These are phyloP conservation scores for Arthroderma uncinatum DNA, from an alignment of 2,329 filamentous ascomycete genomes.

Conservation along the genomic window DNA sequence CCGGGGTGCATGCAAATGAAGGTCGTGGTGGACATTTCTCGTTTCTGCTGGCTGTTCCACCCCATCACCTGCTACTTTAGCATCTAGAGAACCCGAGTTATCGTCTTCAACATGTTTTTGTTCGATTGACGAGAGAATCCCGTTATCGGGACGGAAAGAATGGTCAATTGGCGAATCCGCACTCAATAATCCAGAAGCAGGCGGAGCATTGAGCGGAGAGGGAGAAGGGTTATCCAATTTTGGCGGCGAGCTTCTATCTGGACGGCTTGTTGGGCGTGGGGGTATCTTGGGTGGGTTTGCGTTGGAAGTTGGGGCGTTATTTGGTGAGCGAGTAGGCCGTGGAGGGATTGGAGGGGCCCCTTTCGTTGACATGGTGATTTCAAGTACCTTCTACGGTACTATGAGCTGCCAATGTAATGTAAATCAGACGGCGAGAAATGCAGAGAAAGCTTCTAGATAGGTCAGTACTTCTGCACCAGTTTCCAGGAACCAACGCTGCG, in stretches of 20 bases:
- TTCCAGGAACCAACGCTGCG: not conserved
- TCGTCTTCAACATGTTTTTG: slow-evolving; percentile 87
- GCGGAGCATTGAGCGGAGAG: slow-evolving; percentile 13
- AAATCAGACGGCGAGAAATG: not conserved
- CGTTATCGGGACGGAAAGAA: slow-evolving; percentile 56
- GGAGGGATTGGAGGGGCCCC: slow-evolving; percentile 15
- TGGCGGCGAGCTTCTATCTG: slow-evolving; percentile 10
- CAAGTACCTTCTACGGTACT: not conserved
- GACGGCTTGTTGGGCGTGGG: slow-evolving; percentile 11
- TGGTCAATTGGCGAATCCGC: not conserved
- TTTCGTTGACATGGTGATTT: slow-evolving; percentile 19
- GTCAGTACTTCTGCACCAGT: not conserved
- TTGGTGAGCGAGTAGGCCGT: slow-evolving; percentile 34
- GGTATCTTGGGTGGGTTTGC: slow-evolving; percentile 13
- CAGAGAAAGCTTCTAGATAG: not conserved
- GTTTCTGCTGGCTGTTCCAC: slow-evolving; percentile 55
- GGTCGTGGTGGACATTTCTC: slow-evolving; percentile 63
- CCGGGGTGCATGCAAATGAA: slow-evolving; percentile 80
- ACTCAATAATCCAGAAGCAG: not conserved
- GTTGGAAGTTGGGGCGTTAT: slow-evolving; percentile 13
- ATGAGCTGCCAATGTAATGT: not conserved
- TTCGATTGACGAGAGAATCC: slow-evolving; percentile 72
- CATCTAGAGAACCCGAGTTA: slow-evolving; percentile 41
- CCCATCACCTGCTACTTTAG: slow-evolving; percentile 35
- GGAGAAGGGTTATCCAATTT: slow-evolving; percentile 11